These are phyloP conservation scores for Kuraishia molischiana DNA, from an alignment of 805 yeast species.

Conservation along the genomic window DNA sequence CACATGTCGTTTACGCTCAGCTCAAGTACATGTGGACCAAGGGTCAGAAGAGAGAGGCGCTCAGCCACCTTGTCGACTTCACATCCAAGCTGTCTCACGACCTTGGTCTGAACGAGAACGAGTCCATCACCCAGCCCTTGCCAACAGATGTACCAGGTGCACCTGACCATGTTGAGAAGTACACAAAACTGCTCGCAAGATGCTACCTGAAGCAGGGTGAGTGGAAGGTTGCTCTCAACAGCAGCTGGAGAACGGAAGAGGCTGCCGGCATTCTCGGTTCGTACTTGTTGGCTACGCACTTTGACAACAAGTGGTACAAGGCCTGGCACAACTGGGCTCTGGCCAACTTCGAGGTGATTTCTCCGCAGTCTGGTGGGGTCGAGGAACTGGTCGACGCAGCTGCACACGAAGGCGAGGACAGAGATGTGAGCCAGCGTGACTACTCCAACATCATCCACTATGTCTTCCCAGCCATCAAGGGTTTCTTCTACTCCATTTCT, in stretches of 20 bases:
- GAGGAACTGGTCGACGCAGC: constrained; percentile 5
- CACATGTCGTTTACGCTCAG: constrained; percentile 95
- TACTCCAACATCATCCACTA: constrained; percentile 62
- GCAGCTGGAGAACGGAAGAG: constrained; percentile 69
- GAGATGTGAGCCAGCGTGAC: constrained; percentile 1
- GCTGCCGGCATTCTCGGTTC: constrained; percentile 81
- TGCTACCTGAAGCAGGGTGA: constrained; percentile 97
- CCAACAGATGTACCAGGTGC: constrained; percentile 68
- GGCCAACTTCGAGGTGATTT: constrained; percentile 92
- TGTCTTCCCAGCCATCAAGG: constrained; percentile 92
- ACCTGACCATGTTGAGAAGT: constrained; percentile 68
- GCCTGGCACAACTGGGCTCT: constrained; percentile 99
- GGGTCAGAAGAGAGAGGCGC: constrained; percentile 80
- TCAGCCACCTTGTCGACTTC: constrained; percentile 77
- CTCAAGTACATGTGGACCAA: constrained; percentile 95
- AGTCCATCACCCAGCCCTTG: constrained; percentile 75
- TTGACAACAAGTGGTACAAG: constrained; percentile 89
- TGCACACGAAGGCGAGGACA: constrained; percentile 6
- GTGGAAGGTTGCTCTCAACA: constrained; percentile 84
- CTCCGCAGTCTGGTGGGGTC: constrained; percentile 29
- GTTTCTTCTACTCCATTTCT: constrained; percentile 91
- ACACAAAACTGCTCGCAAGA: constrained; percentile 79
- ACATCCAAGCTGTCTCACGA: constrained; percentile 87
- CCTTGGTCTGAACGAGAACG: constrained; percentile 78
- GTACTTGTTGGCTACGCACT: constrained; percentile 87